Base-by-base conservation (phyloP, 257 asterid species). In the Voacanga thouarsii region DNA sequence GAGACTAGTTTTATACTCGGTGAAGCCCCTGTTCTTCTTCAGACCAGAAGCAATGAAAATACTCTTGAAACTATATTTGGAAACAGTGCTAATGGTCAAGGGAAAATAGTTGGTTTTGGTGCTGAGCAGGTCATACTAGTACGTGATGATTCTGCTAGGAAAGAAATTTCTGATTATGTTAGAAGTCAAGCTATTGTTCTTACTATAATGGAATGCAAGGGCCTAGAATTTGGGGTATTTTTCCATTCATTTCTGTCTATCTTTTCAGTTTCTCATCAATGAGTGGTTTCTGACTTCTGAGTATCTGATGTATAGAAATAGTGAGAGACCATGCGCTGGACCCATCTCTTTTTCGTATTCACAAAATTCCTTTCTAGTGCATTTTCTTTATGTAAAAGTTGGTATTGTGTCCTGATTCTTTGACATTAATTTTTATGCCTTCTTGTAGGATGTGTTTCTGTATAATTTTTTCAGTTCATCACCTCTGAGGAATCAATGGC, bases 111-210 rank as follows among this genome's bases (percentile, higher is more conserved):
- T 3, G 90, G 91, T 7, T 89, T 91, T 65, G 96, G 94, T 66
- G 92, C 94, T 0, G 92, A 91, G 39, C 96, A 89, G 77, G 92
- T 89, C 14, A 89, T 89, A 33, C 59, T 91, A 6, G 96, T 91
- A 9, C 82, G 94, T 41, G 91, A 91, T 80, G 92, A 88, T 69
- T 45, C 72, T 1, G 81, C 82, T 0, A 85, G 74, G 76, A 77
- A 82, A 43, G 92, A 88, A 84, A 51, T 91, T 53, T 80, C 76
- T 3, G 51, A 50, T 43, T 80, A 57, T 61, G 77, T 89, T 55
- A 92, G 90, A 41, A 76, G 64, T 72, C 88, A 87, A 78, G 96
- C 94, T 41, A 89, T 91, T 21, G 74, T 91, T 72, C 78, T 89
- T 56, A 89, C 96, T 0, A 86, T 91, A 60, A 61, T 85, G 44